A percentile compares a stretch with the other conserved stretches of the same genome.
Evolutionary conservation across 345 rosid species (phyloP).

Genomic region (Orychophragmus violaceus): DNA sequence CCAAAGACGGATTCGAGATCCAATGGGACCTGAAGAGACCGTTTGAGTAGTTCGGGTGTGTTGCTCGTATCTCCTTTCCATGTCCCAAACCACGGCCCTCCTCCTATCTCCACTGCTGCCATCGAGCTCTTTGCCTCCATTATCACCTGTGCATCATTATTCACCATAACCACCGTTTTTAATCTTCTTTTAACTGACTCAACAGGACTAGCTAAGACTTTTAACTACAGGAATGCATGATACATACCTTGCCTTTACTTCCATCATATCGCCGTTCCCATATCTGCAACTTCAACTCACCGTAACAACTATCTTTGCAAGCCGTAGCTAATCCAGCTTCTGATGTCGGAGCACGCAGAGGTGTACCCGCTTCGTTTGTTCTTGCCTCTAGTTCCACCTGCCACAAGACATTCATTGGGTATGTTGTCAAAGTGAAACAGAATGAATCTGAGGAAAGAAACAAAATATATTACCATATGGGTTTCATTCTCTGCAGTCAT

Average conservation of each 20-base stretch:
- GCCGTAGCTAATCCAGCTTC: constrained; percentile 87
- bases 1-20: constrained; percentile 53
- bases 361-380: constrained; percentile 64
- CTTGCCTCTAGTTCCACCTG: constrained; percentile 83
- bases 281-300: constrained; percentile 62
- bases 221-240: not conserved
- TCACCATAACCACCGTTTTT: not conserved
- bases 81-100: constrained; percentile 92
- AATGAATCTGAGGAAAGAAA: not conserved
- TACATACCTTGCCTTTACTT: constrained; percentile 73
- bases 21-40: constrained; percentile 46
- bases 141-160: constrained; percentile 44
- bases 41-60: constrained; percentile 55
- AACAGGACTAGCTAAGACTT: not conserved
- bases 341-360: constrained; percentile 81
- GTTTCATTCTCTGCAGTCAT: constrained; percentile 67
- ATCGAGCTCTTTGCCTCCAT: constrained; percentile 70
- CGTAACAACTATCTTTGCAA: constrained; percentile 80
- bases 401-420: not conserved
- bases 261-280: constrained; percentile 77
- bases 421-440: not conserved
- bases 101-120: constrained; percentile 93
- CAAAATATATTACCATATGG: constrained; percentile 45
- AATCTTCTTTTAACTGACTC: not conserved
- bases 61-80: constrained; percentile 69